Evolutionary conservation across 345 rosid genomes (phyloP), one percentile per base, ranked within the genome.

Genomic region (Salix dunnii): DNA sequence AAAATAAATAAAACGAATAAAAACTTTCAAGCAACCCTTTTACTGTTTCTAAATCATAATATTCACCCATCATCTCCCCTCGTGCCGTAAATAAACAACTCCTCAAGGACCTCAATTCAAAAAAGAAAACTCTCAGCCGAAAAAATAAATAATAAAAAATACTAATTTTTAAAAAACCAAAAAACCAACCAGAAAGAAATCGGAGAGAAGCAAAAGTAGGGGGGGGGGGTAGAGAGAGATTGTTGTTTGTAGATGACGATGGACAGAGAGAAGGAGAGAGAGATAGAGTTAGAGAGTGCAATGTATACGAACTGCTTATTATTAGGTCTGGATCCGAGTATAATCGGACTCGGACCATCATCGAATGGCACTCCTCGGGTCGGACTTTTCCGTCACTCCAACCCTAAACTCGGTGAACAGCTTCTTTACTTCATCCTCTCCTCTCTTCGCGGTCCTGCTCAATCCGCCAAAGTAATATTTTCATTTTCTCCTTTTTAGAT

Each of bases 211-310:
- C 5, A 68, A 77, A 76, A 11, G 20, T 36, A 65, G 73, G 36
- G 36, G 6, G 36, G 36, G 36, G 0, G 35, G n/a, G n/a, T n/a
- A 5, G 92, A 87, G 84, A 87, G 91, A 88, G 98, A 90, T 84
- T 86, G 97, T 31, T 7, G 76, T 12, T 13, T 43, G 49, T 89
- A 84, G 89, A 96, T 96, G 97, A 91, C 92, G 89, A 96, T 96
- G 97, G 99, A 94, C 82, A 88, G 97, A 87, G 99, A 96, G 84
- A 96, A 94, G 93, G 99, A 96, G 84, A 92, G 99, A 84, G 99
- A 96, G 87, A 84, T 91, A 30, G 98, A 92, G 91, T 95, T 96
- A 25, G 99, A 96, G 90, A 94, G 98, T 78, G 97, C 99, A 92
- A 92, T 96, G 99, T 96, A 96, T 88, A 96, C 99, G 18, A 96